Conservation (phyloP, 2,329 filamentous ascomycete species). For the Mycogone perniciosa region DNA sequence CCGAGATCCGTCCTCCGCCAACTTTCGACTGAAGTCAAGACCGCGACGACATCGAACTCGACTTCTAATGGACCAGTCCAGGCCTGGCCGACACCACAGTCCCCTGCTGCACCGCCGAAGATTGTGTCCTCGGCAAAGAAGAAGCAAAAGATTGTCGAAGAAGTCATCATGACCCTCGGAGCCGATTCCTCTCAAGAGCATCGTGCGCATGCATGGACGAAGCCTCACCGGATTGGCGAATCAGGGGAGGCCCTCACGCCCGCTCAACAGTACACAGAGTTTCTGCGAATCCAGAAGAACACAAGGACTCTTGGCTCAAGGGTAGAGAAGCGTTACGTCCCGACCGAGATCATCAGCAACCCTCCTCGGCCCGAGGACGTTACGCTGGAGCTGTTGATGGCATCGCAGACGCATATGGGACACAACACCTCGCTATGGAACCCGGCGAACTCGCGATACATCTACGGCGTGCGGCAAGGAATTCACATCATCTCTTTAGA, state of each 20-base stretch:
- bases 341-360: constrained; percentile 58
- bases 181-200: constrained; percentile 30
- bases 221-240: constrained; percentile 25
- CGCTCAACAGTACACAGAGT: constrained; percentile 34
- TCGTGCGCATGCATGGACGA: constrained; percentile 28
- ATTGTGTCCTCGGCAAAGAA: constrained; percentile 22
- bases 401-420: constrained; percentile 80
- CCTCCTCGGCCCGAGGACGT: constrained; percentile 75
- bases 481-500: constrained; percentile 94
- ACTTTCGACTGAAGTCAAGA: constrained; percentile 26
- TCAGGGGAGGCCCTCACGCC: constrained; percentile 32
- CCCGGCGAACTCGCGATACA: constrained; percentile 87
- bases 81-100: constrained; percentile 19
- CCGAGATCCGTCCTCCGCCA: constrained; percentile 28
- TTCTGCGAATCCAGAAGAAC: constrained; percentile 32
- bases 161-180: constrained; percentile 29
- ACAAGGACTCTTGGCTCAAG: constrained; percentile 44
- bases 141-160: constrained; percentile 29
- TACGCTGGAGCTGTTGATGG: constrained; percentile 84
- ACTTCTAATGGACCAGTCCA: constrained; percentile 7
- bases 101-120: constrained; percentile 18
- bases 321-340: constrained; percentile 54
- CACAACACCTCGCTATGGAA: constrained; percentile 92
- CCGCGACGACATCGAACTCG: constrained; percentile 12
- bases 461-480: constrained; percentile 80